Evolutionary conservation across 164 flowering plant species (phyloP).

Genomic region (Vitis rupestris): DNA sequence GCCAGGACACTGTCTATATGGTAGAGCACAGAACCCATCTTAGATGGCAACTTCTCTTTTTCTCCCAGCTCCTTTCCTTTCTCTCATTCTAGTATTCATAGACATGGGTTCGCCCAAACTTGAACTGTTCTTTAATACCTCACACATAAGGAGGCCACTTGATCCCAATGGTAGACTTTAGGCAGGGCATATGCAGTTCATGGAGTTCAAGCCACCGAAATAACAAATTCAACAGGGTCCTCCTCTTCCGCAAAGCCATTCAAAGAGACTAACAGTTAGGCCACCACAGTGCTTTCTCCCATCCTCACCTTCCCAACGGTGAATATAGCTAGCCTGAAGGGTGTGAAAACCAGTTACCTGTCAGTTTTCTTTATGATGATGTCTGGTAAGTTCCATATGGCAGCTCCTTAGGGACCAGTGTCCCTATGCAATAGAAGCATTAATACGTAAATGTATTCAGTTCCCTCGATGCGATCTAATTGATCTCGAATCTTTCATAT

Average conservation of each 20-base stretch:
- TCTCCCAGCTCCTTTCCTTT: not conserved
- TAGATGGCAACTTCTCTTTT: too few relatives aligned
- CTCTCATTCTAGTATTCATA: conserved; percentile 15
- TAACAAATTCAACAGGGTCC: conserved; percentile 22
- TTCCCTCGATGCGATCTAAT: too few relatives aligned
- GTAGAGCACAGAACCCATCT: too few relatives aligned
- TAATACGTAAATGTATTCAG: too few relatives aligned
- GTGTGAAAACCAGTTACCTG: too few relatives aligned
- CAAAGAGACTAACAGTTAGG: conserved; percentile 9
- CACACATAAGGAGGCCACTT: conserved; percentile 14
- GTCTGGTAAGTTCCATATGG: conserved; percentile 5
- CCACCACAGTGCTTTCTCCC: conserved; percentile 6
- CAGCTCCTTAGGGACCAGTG: conserved; percentile 8
- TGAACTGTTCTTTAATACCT: conserved; percentile 24
- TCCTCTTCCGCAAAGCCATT: conserved; percentile 10
- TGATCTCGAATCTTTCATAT: too few relatives aligned
- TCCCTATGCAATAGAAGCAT: conserved; percentile 5
- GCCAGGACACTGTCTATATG: too few relatives aligned
- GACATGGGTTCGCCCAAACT: conserved; percentile 20
- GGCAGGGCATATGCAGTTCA: conserved; percentile 19
- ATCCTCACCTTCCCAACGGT: not conserved
- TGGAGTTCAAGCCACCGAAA: conserved; percentile 19
- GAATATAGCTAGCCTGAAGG: too few relatives aligned
- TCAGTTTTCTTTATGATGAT: not conserved
- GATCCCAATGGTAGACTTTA: too few relatives aligned